phyloP scores from a whole-genome alignment of 2,329 filamentous ascomycete species.

The Thielaviopsis populi region DNA sequence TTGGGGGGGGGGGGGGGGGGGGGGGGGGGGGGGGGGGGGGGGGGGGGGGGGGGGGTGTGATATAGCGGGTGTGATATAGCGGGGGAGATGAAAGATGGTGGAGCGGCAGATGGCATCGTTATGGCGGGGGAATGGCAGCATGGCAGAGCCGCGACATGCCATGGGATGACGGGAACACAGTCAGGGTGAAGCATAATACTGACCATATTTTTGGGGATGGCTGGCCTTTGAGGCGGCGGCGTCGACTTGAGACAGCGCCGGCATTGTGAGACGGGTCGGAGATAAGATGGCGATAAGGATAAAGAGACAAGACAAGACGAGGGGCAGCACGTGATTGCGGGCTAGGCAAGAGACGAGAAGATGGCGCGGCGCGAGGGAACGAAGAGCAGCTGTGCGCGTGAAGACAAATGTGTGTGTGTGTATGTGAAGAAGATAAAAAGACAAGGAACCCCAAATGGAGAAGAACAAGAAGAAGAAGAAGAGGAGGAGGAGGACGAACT shows the following conservation, averaged over 20 bases:
- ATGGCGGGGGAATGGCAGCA: background rate
- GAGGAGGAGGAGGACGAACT: too few species aligned
- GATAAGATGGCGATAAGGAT: background rate
- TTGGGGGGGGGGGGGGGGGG: background rate
- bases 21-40: background rate
- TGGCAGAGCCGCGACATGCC: too few species aligned
- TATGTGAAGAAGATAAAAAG: background rate
- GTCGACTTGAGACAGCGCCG: conserved; percentile 2
- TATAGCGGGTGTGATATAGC: too few species aligned
- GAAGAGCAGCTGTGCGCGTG: too few species aligned
- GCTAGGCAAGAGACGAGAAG: background rate
- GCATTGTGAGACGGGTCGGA: conserved; percentile 6
- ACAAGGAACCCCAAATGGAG: background rate
- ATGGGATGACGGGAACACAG: background rate
- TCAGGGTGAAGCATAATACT: conserved; percentile 13
- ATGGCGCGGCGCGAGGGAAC: too few species aligned
- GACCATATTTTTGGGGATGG: conserved; percentile 18
- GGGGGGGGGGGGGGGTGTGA: background rate
- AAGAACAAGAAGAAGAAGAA: background rate
- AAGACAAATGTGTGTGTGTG: too few species aligned
- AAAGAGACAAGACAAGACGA: background rate
- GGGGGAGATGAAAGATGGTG: background rate
- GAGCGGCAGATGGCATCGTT: background rate
- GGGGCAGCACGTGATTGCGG: background rate
- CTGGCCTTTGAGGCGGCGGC: conserved; percentile 1